Evolutionary conservation across 768 basidiomycete species (phyloP).

Genomic region (Sarcodon sp.): DNA sequence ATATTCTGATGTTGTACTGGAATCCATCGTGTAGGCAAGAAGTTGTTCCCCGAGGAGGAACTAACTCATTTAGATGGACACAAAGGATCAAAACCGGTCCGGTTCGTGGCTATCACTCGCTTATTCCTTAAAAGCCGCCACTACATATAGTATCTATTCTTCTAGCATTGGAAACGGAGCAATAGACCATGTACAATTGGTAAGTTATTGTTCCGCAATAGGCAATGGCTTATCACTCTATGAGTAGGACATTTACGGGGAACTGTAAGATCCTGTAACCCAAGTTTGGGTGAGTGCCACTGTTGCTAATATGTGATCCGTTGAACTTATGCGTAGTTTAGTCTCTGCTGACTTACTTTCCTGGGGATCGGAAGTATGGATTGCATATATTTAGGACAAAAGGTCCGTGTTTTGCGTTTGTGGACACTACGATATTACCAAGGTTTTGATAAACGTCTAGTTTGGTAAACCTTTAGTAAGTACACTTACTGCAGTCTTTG

Average conservation of each 20-base stretch:
- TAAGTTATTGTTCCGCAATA: conserved; percentile 13
- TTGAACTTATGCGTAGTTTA: neutral
- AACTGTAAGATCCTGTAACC: conserved; percentile 41
- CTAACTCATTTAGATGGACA: conserved; percentile 81
- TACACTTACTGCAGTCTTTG: conserved; percentile 2
- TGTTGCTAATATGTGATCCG: neutral
- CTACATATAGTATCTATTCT: neutral
- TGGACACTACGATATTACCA: neutral
- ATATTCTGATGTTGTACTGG: neutral
- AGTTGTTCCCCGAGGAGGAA: conserved; percentile 70
- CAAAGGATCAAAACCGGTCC: conserved; percentile 73
- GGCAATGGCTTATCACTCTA: conserved; percentile 1
- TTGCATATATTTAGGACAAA: conserved; percentile 93
- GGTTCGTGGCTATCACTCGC: conserved; percentile 19
- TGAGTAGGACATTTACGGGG: conserved; percentile 87
- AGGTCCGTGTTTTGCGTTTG: conserved; percentile 30
- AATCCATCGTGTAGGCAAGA: conserved; percentile 27
- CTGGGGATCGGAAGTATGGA: conserved; percentile 49
- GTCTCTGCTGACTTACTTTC: neutral
- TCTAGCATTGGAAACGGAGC: conserved; percentile 87
- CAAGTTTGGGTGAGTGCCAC: neutral
- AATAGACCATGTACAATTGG: conserved; percentile 84
- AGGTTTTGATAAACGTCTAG: conserved; percentile 18
- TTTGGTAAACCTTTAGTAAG: conserved; percentile 67
- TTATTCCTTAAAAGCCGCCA: neutral